Conservation (phyloP, 2,329 filamentous ascomycete species). For the Neonectria faginata region DNA sequence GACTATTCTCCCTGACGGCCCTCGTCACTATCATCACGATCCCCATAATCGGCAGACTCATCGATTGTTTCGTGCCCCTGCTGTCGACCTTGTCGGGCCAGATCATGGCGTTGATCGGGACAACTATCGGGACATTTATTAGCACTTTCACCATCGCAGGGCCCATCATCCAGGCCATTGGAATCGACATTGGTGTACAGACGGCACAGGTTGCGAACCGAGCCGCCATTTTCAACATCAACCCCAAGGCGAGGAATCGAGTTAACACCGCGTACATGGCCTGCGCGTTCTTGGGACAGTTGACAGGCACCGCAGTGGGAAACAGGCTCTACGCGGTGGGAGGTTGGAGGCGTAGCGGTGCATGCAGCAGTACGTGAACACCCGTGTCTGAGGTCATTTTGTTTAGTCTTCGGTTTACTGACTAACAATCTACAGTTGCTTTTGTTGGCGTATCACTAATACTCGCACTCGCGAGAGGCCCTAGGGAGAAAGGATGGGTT, state of each 20-base stretch:
- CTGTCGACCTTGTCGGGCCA: constrained; percentile 75
- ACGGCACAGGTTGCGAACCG: constrained; percentile 81
- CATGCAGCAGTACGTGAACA: constrained; percentile 46
- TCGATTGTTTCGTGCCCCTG: constrained; percentile 77
- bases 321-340: constrained; percentile 64
- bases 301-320: constrained; percentile 74
- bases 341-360: constrained; percentile 63
- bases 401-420: neutral
- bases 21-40: constrained; percentile 75
- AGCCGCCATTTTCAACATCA: constrained; percentile 75
- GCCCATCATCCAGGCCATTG: constrained; percentile 77
- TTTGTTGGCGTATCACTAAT: constrained; percentile 43
- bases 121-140: constrained; percentile 75
- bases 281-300: constrained; percentile 77
- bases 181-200: constrained; percentile 79
- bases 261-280: constrained; percentile 89
- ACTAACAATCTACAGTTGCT: constrained; percentile 35
- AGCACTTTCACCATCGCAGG: constrained; percentile 75
- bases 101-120: constrained; percentile 68
- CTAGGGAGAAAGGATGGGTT: constrained; percentile 48
- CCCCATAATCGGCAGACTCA: constrained; percentile 75
- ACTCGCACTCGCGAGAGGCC: constrained; percentile 47
- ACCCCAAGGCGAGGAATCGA: constrained; percentile 77
- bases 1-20: constrained; percentile 83
- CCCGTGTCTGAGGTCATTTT: neutral